Base-by-base conservation (phyloP, 1,284 basidiomycete species). In the Salmacisia buchloeana region DNA sequence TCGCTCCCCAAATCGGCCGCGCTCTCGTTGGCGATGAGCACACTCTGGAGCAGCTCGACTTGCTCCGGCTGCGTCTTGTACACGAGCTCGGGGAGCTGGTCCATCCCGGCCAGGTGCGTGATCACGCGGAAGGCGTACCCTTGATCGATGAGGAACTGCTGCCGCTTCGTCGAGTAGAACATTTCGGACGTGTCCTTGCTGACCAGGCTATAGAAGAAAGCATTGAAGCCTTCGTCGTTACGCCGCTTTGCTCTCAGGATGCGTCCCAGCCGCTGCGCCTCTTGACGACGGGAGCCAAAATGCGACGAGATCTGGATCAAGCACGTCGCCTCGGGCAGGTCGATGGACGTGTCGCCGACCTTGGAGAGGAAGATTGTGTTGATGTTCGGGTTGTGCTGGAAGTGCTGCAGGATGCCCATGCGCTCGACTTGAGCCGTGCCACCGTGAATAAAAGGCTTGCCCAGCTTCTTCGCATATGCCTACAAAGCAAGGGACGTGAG, bases 301-400 rank as follows among this genome's bases (percentile, higher is more conserved):
- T 99, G 96, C 18, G 93, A 96, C n/a, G 93, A 97, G 71, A 99
- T 97, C 83, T 98, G 96, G 72, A 99, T 98, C 68, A 99, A 86
- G 82, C 96, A 98, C 6, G 96, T 98, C 58, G 96, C 96, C 83
- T 98, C 96, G 29, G 96, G 96, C 60, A 99, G 83, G 83, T 98
- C 96, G 80, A 99, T 98, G 45, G 94, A 97, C 34, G 96, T 99
- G 81, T 99, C 96, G 75, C 96, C 96, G 73, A 99, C 94, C 83
- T 98, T 98, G 38, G 94, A 97, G 61, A 99, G 83, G 83, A 99
- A 99, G 75, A 99, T 98, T 2, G 96, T 98, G 83, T 97, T 98
- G 71, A 98, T 89, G 69, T 72, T 59, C 0, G 96, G 92, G 81
- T 92, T 92, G 79, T 94, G 91, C 81, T 98, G 94, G 84, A 99